Evolutionary conservation across 108 stramenopile species (phyloP), one percentile per base, ranked within the genome.

Genomic region (Nitzschia palea): DNA sequence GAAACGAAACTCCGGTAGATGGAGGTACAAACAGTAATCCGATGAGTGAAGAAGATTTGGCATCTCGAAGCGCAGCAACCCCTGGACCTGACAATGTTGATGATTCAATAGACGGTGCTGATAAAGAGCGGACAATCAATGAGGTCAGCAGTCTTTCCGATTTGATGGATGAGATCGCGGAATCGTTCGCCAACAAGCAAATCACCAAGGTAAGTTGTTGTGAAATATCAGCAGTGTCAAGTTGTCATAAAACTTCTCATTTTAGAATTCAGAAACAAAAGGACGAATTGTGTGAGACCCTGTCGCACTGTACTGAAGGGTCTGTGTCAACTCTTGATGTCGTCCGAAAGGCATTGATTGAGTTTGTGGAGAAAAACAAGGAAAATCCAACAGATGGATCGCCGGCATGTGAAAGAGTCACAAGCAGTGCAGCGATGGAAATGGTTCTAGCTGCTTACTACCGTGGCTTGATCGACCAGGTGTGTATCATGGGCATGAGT

Each of bases 401-500:
- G n/a, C n/a, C n/a, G n/a, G n/a, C n/a, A n/a, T n/a, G n/a, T n/a
- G 36, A 30, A 23, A 8, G 36, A 10, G 36, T 32, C 22, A 9
- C 6, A 20, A 15, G 45, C 4, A 37, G 44, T 15, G 54, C 54
- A 8, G 73, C 61, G 1, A 67, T 74, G 58, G 64, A 74, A 29
- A 44, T 74, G 64, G 29, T 67, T 6, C 44, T 53, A 22, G 25
- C 37, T n/a, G 45, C 50, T 1, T 67, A 74, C 47, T 66, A 74
- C 22, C 33, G 55, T 3, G 50, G 51, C 44, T 43, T 74, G 25
- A 74, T 74, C 29, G 56, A 67, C 26, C 43, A 66, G 30, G 65
- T 66, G 23, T 37, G 58, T 60, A 9, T n/a, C 37, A 40, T 40
- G 37, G 6, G 37, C 12, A 40, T 40, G 6, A 12, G 12, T 12